Evolutionary conservation across 2,329 filamentous ascomycete genomes (phyloP).

Genomic region (Cercospora zeae-maydis): DNA sequence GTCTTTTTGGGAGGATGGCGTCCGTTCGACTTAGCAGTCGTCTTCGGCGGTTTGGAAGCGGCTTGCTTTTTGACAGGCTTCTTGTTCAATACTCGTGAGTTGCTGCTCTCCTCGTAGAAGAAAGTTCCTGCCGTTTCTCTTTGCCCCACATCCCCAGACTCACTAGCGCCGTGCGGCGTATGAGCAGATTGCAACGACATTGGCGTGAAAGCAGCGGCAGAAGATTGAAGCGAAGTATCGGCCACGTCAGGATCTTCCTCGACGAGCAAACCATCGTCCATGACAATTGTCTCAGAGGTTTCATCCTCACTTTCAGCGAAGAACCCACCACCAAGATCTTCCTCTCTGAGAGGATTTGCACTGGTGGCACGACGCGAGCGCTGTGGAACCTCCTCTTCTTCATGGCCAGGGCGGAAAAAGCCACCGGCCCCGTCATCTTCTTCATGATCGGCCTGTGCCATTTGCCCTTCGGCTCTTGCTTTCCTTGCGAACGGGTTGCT

Average conservation of each 20-base stretch:
- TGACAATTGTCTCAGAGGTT: slow-evolving; percentile 34
- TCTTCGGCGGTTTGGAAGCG: slow-evolving; percentile 5
- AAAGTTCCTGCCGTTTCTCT: slow-evolving; percentile 34
- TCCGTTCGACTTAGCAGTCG: slow-evolving; percentile 4
- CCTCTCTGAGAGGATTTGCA: background rate
- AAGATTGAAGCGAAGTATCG: slow-evolving; percentile 9
- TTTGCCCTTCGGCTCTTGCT: slow-evolving; percentile 26
- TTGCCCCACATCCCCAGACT: slow-evolving; percentile 12
- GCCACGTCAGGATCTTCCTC: slow-evolving; percentile 36
- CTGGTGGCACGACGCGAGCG: slow-evolving; percentile 23
- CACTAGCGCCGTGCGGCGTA: slow-evolving; percentile 8
- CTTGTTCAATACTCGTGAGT: background rate
- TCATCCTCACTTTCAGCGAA: slow-evolving; percentile 30
- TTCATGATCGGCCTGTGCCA: slow-evolving; percentile 18
- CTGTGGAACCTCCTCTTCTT: slow-evolving; percentile 36
- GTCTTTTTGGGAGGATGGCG: background rate
- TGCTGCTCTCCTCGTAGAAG: slow-evolving; percentile 16
- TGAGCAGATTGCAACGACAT: slow-evolving; percentile 30
- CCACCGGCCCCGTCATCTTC: slow-evolving; percentile 39
- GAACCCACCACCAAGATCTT: slow-evolving; percentile 28
- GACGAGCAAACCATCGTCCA: slow-evolving; percentile 39
- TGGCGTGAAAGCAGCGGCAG: slow-evolving; percentile 23
- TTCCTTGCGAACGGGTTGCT: slow-evolving; percentile 52
- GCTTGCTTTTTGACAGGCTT: background rate
- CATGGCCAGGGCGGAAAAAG: slow-evolving; percentile 41